phyloP scores from a whole-genome alignment of 2,329 filamentous ascomycete genomes.

The Fusarium sulawesiense region DNA sequence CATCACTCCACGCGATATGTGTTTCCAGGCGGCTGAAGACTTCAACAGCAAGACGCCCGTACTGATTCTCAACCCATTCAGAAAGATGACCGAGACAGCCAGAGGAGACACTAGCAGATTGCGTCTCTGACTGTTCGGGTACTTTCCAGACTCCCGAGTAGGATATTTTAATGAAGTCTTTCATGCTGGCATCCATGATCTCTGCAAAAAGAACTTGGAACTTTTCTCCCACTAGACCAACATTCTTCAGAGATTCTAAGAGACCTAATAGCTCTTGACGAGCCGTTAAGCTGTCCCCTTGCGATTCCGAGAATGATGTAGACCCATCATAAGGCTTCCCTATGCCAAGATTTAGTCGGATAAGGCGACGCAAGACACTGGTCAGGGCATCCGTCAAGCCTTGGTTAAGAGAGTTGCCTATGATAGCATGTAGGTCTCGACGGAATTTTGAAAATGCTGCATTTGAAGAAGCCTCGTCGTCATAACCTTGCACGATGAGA shows the following conservation, averaged over 20 bases:
- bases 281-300: constrained; percentile 52
- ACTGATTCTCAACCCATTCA: constrained; percentile 75
- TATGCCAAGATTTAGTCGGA: constrained; percentile 60
- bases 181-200: constrained; percentile 74
- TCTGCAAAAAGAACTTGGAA: constrained; percentile 79
- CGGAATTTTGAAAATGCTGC: constrained; percentile 63
- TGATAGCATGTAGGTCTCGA: constrained; percentile 71
- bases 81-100: constrained; percentile 69
- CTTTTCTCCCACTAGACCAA: constrained; percentile 75
- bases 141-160: constrained; percentile 72
- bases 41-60: constrained; percentile 72
- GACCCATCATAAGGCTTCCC: constrained; percentile 29
- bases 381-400: constrained; percentile 66
- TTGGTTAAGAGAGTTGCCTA: constrained; percentile 70
- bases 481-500: constrained; percentile 62
- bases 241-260: constrained; percentile 68
- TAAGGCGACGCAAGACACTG: constrained; percentile 64
- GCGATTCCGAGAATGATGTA: constrained; percentile 18
- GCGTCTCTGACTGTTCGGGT: constrained; percentile 28
- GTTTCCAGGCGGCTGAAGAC: constrained; percentile 64
- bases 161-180: constrained; percentile 68
- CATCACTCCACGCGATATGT: constrained; percentile 64
- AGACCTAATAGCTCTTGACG: constrained; percentile 66
- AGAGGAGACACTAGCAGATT: constrained; percentile 53
- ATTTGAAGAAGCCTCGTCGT: constrained; percentile 51